These are phyloP conservation scores for Candida corydali DNA, from an alignment of 805 yeast species.

Conservation along the genomic window DNA sequence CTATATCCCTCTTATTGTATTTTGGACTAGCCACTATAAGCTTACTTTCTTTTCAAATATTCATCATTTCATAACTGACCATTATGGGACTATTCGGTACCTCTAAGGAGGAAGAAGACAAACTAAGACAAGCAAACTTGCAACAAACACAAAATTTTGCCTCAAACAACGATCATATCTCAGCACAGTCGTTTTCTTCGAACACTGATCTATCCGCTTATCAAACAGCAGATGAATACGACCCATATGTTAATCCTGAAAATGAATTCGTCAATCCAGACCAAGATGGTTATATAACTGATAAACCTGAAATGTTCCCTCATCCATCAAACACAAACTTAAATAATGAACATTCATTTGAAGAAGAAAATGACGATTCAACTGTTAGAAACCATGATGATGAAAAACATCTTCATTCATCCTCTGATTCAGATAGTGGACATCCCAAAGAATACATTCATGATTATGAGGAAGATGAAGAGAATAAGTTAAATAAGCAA, in stretches of 20 bases:
- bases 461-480: constrained; percentile 6
- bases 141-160: not conserved
- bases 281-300: not conserved
- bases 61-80: not conserved
- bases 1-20: too few relatives aligned
- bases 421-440: not conserved
- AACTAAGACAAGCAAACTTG: constrained; percentile 18
- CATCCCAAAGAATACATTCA: not conserved
- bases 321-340: not conserved
- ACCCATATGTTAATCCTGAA: not conserved
- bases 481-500: constrained; percentile 14
- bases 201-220: constrained; percentile 26
- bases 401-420: not conserved
- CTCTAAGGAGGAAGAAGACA: constrained; percentile 24
- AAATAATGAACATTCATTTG: not conserved
- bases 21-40: too few relatives aligned
- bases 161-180: too few relatives aligned
- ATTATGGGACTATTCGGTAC: constrained; percentile 36
- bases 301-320: not conserved
- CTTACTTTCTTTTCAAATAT: too few relatives aligned
- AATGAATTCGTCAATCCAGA: not conserved
- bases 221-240: constrained; percentile 29
- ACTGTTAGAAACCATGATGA: not conserved
- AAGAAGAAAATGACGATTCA: not conserved
- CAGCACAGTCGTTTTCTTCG: constrained; percentile 13